Conservation (phyloP, 306 rosid genomes). For the Malus domestica region DNA sequence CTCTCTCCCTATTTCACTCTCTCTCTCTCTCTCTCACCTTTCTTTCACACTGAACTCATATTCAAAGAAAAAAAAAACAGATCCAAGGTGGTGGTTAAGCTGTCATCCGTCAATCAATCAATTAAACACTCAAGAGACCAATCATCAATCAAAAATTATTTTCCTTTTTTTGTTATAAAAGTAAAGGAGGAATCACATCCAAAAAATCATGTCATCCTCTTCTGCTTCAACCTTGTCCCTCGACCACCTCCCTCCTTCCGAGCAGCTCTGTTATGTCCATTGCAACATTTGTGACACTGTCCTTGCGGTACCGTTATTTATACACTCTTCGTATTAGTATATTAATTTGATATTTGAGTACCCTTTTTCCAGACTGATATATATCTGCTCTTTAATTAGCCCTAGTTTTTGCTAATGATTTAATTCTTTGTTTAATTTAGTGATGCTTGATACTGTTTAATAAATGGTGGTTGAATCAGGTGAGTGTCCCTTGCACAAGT, state of each 20-base stretch:
- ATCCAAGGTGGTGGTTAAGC: conserved; percentile 96
- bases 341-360: neutral
- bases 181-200: conserved; percentile 22
- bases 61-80: conserved; percentile 58
- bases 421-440: neutral
- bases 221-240: conserved; percentile 49
- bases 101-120: conserved; percentile 83
- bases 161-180: conserved; percentile 10
- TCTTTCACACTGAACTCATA: conserved; percentile 53
- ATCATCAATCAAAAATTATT: conserved; percentile 54
- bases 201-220: conserved; percentile 61
- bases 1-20: neutral
- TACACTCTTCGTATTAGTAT: neutral
- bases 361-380: neutral
- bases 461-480: conserved; percentile 23
- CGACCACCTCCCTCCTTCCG: conserved; percentile 88
- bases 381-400: neutral
- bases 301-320: conserved; percentile 51
- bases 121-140: conserved; percentile 68
- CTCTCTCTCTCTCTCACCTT: conserved; percentile 33
- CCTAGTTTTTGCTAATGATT: neutral
- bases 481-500: conserved; percentile 90
- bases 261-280: conserved; percentile 97
- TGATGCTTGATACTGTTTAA: neutral
- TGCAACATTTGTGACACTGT: conserved; percentile 95